Evolutionary conservation across 805 yeast genomes (phyloP), one percentile per base, ranked within the genome.

Genomic region (Monosporozyma yasuniensis): DNA sequence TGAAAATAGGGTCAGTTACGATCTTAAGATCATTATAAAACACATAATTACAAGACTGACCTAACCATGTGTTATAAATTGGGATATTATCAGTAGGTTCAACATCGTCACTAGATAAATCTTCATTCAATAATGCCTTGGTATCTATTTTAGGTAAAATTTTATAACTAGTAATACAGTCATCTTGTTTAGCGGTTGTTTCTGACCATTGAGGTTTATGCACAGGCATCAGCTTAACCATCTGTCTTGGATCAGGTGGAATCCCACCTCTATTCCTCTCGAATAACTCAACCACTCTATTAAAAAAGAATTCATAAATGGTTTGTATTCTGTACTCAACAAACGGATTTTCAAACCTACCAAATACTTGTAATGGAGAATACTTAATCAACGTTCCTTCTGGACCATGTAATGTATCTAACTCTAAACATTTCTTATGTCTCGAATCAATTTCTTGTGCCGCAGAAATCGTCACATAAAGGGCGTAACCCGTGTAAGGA

Each of bases 271-370:
- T 67, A 11, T 80, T 74, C 30, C 70, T 71, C 56, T 84, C 86
- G 56, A 84, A 75, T 3, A 87, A 61, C 63, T 89, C 96, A 50
- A 80, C 64, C 3, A 89, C 52, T 19, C 96, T 72, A 56, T 90
- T 84, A 42, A 78, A 72, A 27, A 87, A 70, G 66, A 90, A 91
- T 67, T 91, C 97, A 61, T 85, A 85, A 8, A 87, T 73, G 0
- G 96, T 88, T 66, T 90, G 97, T 6, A 88, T 84, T 47, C 97
- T 74, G 63, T 91, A 91, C 62, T 91, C 96, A 16, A 76, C 76
- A 63, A 91, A 91, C 2, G 98, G 98, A 60, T 91, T 91, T 51
- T 87, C 93, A 68, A 79, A 91, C 57, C 89, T 72, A 9, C 97
- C 96, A 18, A 77, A 76, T 1, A 87, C 69, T n/a, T 70, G 69